Conservation (phyloP, 2,329 filamentous ascomycete genomes). For the Arthrinium puccinioides region DNA sequence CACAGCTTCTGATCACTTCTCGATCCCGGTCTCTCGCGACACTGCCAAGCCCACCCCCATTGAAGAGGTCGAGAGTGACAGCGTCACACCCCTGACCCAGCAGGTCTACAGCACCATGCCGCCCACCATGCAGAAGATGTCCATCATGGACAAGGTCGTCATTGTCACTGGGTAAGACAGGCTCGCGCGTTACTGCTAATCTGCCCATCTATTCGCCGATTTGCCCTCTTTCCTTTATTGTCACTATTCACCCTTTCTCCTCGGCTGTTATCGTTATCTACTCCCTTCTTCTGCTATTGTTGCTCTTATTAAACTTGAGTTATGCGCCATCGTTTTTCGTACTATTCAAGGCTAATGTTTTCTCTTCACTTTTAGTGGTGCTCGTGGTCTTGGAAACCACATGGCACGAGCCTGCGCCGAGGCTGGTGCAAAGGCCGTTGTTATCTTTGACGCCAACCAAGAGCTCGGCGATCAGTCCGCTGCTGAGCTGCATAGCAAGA, state of each 20-base stretch:
- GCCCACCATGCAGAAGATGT: constrained; percentile 62
- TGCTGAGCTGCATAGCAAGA: constrained; percentile 62
- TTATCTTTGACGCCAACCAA: constrained; percentile 72
- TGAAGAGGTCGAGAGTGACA: constrained; percentile 35
- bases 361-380: constrained; percentile 45
- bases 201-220: no score
- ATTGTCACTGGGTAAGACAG: constrained; percentile 66
- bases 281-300: no score
- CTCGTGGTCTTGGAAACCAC: constrained; percentile 69
- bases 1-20: constrained; percentile 41
- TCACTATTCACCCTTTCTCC: no score
- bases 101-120: constrained; percentile 50
- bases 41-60: constrained; percentile 34
- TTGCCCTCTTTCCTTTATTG: no score
- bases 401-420: constrained; percentile 74
- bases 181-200: no score
- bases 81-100: constrained; percentile 43
- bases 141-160: constrained; percentile 62
- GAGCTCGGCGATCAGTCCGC: constrained; percentile 65
- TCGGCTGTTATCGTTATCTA: no score
- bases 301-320: no score
- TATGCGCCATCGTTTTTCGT: constrained; percentile 11
- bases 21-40: constrained; percentile 43
- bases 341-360: constrained; percentile 11
- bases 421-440: constrained; percentile 64